Conservation (phyloP, 208 protist species). For the Phytomonas francai region DNA sequence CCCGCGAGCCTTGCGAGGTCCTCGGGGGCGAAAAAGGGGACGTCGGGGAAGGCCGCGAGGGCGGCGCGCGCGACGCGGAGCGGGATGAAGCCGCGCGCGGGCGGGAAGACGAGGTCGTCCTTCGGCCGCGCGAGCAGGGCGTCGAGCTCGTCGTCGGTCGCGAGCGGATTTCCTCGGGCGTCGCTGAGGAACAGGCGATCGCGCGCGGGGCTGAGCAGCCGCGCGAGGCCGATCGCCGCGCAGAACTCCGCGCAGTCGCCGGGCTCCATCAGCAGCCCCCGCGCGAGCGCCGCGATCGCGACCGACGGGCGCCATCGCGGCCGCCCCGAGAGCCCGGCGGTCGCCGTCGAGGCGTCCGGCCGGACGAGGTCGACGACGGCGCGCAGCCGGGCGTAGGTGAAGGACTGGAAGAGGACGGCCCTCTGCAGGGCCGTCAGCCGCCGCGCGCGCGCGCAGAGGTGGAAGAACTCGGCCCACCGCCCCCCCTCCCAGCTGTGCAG, state of each 20-base stretch:
- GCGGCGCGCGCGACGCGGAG: constrained; percentile 56
- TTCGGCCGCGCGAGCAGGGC: constrained; percentile 33
- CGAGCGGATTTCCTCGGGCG: constrained; percentile 21
- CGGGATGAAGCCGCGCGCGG: constrained; percentile 52
- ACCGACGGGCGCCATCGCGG: constrained; percentile 41
- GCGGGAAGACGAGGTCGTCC: constrained; percentile 50
- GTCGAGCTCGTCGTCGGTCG: constrained; percentile 43
- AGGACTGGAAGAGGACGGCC: constrained; percentile 70
- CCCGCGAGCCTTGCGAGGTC: constrained; percentile 4
- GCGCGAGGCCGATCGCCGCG: constrained; percentile 42
- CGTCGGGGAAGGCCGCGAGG: constrained; percentile 37
- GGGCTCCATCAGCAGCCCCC: constrained; percentile 38
- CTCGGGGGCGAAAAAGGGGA: constrained; percentile 7
- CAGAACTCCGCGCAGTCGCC: constrained; percentile 55
- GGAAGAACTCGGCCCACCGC: constrained; percentile 72
- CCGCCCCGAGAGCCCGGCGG: constrained; percentile 52
- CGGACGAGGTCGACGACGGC: constrained; percentile 71
- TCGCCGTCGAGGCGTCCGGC: constrained; percentile 56
- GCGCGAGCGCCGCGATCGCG: constrained; percentile 31
- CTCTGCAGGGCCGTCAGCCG: constrained; percentile 65
- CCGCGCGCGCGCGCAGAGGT: constrained; percentile 30
- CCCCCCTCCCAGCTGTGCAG: constrained; percentile 63
- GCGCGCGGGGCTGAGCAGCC: constrained; percentile 18
- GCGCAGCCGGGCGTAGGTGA: constrained; percentile 77
- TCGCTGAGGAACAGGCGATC: constrained; percentile 20